Percentiles rank a stretch among this genome's conserved stretches.
Conservation (phyloP, 306 rosid genomes). For the Boehmeria nivea region DNA sequence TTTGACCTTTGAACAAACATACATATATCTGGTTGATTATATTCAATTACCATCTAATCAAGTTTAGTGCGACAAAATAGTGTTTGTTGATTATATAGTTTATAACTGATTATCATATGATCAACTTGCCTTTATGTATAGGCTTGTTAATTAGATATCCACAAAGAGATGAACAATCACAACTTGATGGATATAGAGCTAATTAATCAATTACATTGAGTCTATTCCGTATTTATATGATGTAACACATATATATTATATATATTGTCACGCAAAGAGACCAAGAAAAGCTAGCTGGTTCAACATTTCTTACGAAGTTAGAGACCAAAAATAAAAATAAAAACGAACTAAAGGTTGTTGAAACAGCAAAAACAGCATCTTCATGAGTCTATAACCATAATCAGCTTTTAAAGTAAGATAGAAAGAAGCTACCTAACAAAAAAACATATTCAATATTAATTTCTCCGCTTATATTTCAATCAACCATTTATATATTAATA, state of each 20-base stretch:
- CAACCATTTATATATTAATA: not conserved
- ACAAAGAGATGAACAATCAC: too few species aligned
- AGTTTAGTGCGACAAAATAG: not conserved
- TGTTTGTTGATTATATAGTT: not conserved
- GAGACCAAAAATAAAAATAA: not conserved
- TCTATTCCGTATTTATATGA: not conserved
- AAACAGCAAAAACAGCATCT: not conserved
- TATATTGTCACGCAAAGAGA: not conserved
- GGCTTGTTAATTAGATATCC: not conserved
- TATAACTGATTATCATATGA: not conserved
- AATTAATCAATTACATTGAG: not conserved
- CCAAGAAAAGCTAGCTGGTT: not conserved
- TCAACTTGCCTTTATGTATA: conserved; percentile 1
- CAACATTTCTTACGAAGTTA: not conserved
- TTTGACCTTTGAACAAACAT: conserved; percentile 10
- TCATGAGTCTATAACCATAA: not conserved
- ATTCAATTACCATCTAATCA: not conserved
- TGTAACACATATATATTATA: not conserved
- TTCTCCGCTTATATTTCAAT: conserved; percentile 7
- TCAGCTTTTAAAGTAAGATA: not conserved
- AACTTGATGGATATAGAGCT: too few species aligned
- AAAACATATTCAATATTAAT: not conserved
- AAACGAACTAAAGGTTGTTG: conserved; percentile 8
- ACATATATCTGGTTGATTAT: not conserved
- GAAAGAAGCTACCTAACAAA: conserved; percentile 10